Evolutionary conservation across 2,329 filamentous ascomycete genomes (phyloP), one percentile per base, ranked within the genome.

Genomic region (Colletotrichum australisinense): DNA sequence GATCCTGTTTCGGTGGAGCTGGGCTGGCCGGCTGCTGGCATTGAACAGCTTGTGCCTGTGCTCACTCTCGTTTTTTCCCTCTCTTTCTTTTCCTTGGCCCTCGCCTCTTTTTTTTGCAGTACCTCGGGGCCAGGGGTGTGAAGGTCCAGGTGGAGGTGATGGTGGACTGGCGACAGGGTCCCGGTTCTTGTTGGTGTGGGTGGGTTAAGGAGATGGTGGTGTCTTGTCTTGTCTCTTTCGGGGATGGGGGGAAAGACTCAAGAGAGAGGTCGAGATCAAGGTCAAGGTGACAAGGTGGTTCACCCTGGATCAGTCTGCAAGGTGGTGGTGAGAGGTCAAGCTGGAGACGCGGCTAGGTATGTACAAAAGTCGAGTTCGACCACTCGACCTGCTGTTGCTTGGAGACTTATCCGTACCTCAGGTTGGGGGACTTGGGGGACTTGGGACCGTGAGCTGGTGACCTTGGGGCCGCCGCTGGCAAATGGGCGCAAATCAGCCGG

Each of bases 401-500:
- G 38, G 38, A 42, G 38, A 42, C 38, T 42, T 42, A 42, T 16
- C 35, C 12, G 35, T 42, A 42, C 38, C 38, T 42, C 16, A 42
- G 38, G 38, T 8, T 42, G 38, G 38, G 38, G 42, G 42, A 46
- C 42, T 46, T 46, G 14, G 42, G 42, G 42, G 42, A 49, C 42
- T 49, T 49, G 42, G 42, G 19, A 57, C 65, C 63, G 72, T 49
- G 74, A 69, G 72, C 65, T 73, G 69, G 72, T 64, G 68, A 74
- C 73, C 72, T 63, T 64, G 67, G 73, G 58, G 66, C 58, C 49
- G 69, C 58, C 58, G 69, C 69, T 73, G 68, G 68, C 71, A 71
- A 73, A 63, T 73, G 67, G 71, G 71, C 71, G 74, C 53, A 72
- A 69, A 75, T 72, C 72, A 74, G 72, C 74, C 72, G 74, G 72